Evolutionary conservation across 2,329 filamentous ascomycete species (phyloP).

Genomic region (Xylaria sp.): DNA sequence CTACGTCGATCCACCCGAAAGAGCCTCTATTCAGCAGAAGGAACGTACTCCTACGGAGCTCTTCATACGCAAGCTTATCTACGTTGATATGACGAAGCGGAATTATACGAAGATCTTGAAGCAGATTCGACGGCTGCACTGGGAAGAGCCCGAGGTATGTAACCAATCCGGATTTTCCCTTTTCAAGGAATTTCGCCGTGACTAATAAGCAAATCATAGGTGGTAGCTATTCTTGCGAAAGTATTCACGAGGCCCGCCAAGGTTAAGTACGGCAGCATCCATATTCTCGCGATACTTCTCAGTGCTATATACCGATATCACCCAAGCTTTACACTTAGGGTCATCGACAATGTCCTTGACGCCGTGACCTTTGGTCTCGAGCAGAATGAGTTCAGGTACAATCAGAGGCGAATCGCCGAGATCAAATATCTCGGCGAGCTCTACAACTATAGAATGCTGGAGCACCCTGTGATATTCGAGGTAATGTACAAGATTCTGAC

Average conservation of each 20-base stretch:
- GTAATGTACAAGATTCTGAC: slow-evolving; percentile 93
- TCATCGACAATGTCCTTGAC: slow-evolving; percentile 91
- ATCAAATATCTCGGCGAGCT: slow-evolving; percentile 96
- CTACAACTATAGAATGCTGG: slow-evolving; percentile 97
- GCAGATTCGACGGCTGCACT: slow-evolving; percentile 93
- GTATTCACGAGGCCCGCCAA: slow-evolving; percentile 96
- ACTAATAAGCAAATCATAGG: slow-evolving; percentile 45
- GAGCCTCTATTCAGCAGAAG: slow-evolving; percentile 94
- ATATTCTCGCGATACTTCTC: slow-evolving; percentile 87
- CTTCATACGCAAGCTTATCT: slow-evolving; percentile 91
- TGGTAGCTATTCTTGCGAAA: slow-evolving; percentile 80
- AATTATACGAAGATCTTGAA: slow-evolving; percentile 94
- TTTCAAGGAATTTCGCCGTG: neutral
- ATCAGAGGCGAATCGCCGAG: slow-evolving; percentile 91
- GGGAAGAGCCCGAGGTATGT: slow-evolving; percentile 85
- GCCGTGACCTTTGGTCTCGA: slow-evolving; percentile 87
- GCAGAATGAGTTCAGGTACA: slow-evolving; percentile 96
- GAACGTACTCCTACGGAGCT: slow-evolving; percentile 92
- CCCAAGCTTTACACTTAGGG: slow-evolving; percentile 84
- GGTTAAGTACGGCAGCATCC: slow-evolving; percentile 96
- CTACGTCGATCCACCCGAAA: slow-evolving; percentile 93
- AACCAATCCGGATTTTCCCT: slow-evolving; percentile 18
- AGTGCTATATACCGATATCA: slow-evolving; percentile 92
- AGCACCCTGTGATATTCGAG: slow-evolving; percentile 94
- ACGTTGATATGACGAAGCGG: slow-evolving; percentile 90